Conservation (phyloP, 2,329 filamentous ascomycete genomes). For the Chrysosporium keratinophilum region DNA sequence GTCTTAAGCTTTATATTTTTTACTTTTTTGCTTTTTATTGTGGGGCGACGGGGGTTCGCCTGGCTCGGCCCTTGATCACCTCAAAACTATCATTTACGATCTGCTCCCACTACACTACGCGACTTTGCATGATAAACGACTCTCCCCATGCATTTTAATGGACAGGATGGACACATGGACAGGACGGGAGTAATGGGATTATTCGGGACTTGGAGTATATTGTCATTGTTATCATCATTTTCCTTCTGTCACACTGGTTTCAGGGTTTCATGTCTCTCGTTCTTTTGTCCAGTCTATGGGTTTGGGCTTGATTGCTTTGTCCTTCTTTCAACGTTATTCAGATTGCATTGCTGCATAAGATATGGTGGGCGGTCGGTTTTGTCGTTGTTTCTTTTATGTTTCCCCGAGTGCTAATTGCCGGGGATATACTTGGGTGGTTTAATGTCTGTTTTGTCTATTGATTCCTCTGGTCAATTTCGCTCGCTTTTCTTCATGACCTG, state of each 20-base stretch:
- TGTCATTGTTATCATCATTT: conserved; percentile 1
- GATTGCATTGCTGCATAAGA: not conserved
- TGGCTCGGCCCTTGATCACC: not conserved
- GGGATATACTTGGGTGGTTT: not conserved
- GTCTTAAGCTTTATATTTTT: not conserved
- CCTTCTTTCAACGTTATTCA: not conserved
- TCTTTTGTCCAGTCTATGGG: not conserved
- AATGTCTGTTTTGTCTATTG: too few species aligned
- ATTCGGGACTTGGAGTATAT: conserved; percentile 6
- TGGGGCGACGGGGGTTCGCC: not conserved
- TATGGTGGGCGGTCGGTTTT: conserved; percentile 1
- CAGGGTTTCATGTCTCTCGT: not conserved
- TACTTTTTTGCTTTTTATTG: not conserved
- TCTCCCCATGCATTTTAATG: conserved; percentile 1
- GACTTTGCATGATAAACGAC: too few species aligned
- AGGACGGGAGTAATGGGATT: not conserved
- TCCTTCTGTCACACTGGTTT: not conserved
- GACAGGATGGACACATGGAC: not conserved
- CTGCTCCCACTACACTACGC: not conserved
- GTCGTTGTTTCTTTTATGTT: not conserved
- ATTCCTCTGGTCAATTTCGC: too few species aligned
- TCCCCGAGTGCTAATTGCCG: not conserved
- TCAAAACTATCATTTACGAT: not conserved
- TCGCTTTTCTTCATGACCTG: too few species aligned
- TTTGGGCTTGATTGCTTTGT: not conserved